Evolutionary conservation across 805 yeast species (phyloP), one percentile per base, ranked within the genome.

Genomic region (Tetrapisispora nanseiensis): DNA sequence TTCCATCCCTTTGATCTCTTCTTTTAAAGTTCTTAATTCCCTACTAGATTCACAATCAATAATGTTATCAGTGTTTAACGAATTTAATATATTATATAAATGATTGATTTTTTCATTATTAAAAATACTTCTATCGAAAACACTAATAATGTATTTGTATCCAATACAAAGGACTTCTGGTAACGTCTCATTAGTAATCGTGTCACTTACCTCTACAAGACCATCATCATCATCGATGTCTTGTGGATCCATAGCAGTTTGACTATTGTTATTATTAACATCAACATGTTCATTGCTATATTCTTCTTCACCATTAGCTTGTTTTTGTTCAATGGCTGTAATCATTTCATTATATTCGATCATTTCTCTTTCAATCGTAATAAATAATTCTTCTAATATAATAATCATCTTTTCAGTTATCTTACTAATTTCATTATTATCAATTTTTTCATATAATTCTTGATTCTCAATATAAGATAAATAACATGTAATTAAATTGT

Each of bases 401-500:
- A 20, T 16, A 11, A 27, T 6, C 23, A 37, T 6, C n/a, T 27
- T 29, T 5, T 35, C 38, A 2, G 38, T 35, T 4, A 35, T 35
- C 12, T 6, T 12, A 21, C 6, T 6, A 7, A 29, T 21, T 13
- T 13, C 27, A 3, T 2, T 6, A 3, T 18, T 20, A 20, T 12
- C 15, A n/a, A 37, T 20, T 19, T 37, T 20, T 8, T 10, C 31
- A 20, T 34, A 35, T 22, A 23, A 18, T 3, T 32, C 35, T 21
- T 41, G 27, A 16, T 33, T 16, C 23, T 37, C 18, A 10, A 28
- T 26, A 16, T 35, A 35, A 12, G 28, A 24, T 22, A 49, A 37
- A 27, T 58, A 56, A 23, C 56, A 56, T 4, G 54, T 55, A 32
- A 61, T 37, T 34, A 59, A 48, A 46, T 62, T 61, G 37, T 50